phyloP scores from a whole-genome alignment of 176 grass and related monocot genomes.

The Raddia guianensis region DNA sequence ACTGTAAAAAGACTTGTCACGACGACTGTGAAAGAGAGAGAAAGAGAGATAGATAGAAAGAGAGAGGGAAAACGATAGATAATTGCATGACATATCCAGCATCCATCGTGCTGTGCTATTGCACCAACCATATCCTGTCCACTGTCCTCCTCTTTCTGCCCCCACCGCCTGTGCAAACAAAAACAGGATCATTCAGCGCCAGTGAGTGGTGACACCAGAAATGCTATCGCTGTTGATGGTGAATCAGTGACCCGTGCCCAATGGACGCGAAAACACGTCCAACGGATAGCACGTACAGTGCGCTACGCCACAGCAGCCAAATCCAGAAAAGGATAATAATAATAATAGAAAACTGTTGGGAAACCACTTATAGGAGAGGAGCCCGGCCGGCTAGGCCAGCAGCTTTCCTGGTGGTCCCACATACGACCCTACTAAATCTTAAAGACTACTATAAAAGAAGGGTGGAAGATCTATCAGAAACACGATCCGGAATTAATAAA shows the following conservation, averaged over 20 bases:
- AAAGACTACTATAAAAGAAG: too few species aligned
- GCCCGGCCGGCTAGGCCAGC: too few species aligned
- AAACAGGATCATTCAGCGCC: slow-evolving; percentile 26
- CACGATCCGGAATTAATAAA: too few species aligned
- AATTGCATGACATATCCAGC: neutral
- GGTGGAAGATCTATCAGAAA: too few species aligned
- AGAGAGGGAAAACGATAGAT: too few species aligned
- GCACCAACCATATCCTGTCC: slow-evolving; percentile 34
- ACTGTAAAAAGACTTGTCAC: too few species aligned
- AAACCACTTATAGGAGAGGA: too few species aligned
- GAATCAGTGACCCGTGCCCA: neutral
- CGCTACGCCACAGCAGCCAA: neutral
- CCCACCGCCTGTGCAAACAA: slow-evolving; percentile 19
- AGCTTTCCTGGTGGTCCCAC: too few species aligned
- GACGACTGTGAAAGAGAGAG: neutral
- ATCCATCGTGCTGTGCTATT: slow-evolving; percentile 40
- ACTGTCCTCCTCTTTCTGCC: slow-evolving; percentile 12
- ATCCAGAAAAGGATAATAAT: too few species aligned
- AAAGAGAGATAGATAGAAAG: neutral
- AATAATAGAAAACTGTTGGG: too few species aligned
- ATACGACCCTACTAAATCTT: too few species aligned
- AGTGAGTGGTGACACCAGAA: neutral
- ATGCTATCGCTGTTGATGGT: slow-evolving; percentile 37
- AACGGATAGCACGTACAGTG: neutral
- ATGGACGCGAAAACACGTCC: neutral